phyloP scores from a whole-genome alignment of 495 filamentous ascomycete species.

The Penicillium coprophilum region DNA sequence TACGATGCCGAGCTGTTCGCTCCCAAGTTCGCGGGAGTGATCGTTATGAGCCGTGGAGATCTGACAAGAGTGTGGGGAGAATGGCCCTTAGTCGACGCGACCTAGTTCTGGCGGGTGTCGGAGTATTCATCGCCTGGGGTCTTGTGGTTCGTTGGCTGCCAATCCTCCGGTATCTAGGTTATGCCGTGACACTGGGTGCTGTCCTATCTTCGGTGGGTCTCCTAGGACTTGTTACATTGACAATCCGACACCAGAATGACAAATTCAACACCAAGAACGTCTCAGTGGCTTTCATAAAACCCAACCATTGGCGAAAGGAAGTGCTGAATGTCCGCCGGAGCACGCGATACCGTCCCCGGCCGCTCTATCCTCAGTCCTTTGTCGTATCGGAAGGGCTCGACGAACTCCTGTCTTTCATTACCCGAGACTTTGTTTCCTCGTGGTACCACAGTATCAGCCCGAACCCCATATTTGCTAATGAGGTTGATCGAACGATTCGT shows the following conservation, averaged over 20 bases:
- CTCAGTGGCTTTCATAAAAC: conserved; percentile 59
- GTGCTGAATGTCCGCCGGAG: conserved; percentile 55
- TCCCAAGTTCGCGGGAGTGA: conserved; percentile 26
- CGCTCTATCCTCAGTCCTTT: conserved; percentile 76
- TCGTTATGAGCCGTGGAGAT: conserved; percentile 37
- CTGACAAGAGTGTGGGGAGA: conserved; percentile 35
- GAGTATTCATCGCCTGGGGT: conserved; percentile 81
- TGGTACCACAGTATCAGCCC: conserved; percentile 90
- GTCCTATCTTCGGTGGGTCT: conserved; percentile 53
- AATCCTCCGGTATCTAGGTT: conserved; percentile 72
- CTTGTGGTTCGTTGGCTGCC: conserved; percentile 78
- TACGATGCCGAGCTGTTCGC: conserved; percentile 17
- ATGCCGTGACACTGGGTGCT: conserved; percentile 71
- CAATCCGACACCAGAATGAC: conserved; percentile 50
- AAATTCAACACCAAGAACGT: conserved; percentile 32
- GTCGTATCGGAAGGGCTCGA: conserved; percentile 80
- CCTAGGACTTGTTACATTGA: conserved; percentile 58
- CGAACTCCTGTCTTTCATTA: conserved; percentile 70
- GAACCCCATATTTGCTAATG: conserved; percentile 74
- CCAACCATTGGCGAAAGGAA: conserved; percentile 68
- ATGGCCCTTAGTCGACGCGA: conserved; percentile 81
- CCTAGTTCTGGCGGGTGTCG: conserved; percentile 66
- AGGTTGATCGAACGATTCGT: conserved; percentile 79
- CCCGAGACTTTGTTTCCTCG: conserved; percentile 80
- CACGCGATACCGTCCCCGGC: conserved; percentile 49